Evolutionary conservation across 2,329 filamentous ascomycete species (phyloP).

Genomic region (Coniochaeta sp.): DNA sequence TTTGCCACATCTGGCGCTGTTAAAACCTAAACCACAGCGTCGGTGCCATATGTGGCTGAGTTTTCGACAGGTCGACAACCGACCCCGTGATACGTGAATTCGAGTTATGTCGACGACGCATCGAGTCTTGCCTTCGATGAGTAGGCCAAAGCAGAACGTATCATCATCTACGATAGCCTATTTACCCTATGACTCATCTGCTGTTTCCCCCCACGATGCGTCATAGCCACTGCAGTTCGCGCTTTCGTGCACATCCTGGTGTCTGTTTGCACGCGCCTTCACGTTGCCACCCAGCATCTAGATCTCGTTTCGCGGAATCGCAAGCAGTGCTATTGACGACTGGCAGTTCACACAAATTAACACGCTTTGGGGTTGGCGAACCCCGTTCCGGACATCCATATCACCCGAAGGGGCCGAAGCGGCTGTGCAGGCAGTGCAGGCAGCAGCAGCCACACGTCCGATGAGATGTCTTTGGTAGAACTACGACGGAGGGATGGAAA

Average conservation of each 20-base stretch:
- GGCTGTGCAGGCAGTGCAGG: background rate
- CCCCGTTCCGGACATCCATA: background rate
- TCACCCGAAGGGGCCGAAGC: background rate
- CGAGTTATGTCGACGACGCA: background rate
- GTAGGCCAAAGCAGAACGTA: background rate
- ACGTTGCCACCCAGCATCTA: background rate
- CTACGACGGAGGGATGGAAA: background rate
- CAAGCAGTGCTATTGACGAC: background rate
- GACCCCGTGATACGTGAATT: background rate
- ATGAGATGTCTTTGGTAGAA: background rate
- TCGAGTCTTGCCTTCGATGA: background rate
- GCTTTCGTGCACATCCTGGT: background rate
- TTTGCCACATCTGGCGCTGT: background rate
- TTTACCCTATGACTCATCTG: background rate
- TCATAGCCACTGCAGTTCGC: background rate
- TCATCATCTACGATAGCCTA: background rate
- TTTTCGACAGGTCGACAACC: background rate
- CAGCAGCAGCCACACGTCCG: background rate
- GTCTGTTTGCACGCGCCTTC: background rate
- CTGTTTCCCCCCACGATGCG: background rate
- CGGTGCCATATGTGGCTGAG: background rate
- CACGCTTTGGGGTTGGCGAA: background rate
- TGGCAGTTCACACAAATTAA: background rate
- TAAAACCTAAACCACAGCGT: background rate
- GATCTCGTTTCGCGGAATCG: background rate